phyloP scores from a whole-genome alignment of 176 grass and related monocot species.

The Pharus latifolius region DNA sequence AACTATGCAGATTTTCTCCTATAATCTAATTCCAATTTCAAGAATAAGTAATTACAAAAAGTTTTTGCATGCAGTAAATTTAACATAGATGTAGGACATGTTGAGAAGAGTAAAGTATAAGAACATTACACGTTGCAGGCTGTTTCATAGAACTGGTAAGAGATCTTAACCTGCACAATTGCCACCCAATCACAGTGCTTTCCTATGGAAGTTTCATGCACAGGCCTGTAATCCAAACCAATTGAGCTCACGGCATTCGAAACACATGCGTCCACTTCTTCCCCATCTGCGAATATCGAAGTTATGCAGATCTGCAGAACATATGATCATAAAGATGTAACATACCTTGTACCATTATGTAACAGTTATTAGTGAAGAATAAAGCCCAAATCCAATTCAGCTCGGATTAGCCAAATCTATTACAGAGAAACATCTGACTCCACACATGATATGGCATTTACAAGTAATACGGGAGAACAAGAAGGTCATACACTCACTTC shows the following conservation, averaged over 20 bases:
- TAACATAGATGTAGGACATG: too few species aligned
- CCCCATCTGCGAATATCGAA: conserved; percentile 46
- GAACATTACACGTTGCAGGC: too few species aligned
- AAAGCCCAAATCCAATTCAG: neutral
- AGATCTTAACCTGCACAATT: conserved; percentile 44
- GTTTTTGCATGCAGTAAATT: too few species aligned
- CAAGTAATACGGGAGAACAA: neutral
- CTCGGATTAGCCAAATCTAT: neutral
- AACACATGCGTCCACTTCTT: conserved; percentile 39
- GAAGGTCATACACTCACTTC: conserved; percentile 28
- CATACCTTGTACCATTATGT: neutral
- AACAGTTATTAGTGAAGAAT: neutral
- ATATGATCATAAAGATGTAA: neutral
- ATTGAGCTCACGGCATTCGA: conserved; percentile 42
- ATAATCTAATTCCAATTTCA: too few species aligned
- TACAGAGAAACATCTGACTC: neutral
- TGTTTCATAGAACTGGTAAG: too few species aligned
- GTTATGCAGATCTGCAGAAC: conserved; percentile 52
- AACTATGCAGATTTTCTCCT: too few species aligned
- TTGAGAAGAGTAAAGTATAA: too few species aligned
- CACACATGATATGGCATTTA: neutral
- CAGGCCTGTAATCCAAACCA: conserved; percentile 56
- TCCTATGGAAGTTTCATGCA: conserved; percentile 53
- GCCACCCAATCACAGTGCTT: conserved; percentile 65
- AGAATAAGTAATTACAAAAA: too few species aligned